These are phyloP conservation scores for Saccharomycopsis oosterbeekiorum DNA, from an alignment of 805 yeast genomes.

Conservation along the genomic window DNA sequence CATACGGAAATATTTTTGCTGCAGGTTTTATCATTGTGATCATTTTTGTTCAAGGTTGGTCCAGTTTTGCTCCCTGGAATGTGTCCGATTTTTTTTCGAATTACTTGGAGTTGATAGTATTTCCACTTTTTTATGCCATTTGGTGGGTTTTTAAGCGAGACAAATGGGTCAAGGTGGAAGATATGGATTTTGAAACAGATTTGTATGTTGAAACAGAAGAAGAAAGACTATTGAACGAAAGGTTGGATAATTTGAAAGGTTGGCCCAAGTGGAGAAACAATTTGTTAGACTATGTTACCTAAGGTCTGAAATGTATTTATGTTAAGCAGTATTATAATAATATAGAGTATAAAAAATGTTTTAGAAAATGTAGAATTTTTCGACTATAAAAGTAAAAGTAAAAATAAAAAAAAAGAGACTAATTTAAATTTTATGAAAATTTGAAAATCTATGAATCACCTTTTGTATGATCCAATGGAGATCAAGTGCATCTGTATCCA, in stretches of 20 bases:
- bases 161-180: conserved; percentile 32
- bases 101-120: conserved; percentile 38
- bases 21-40: conserved; percentile 34
- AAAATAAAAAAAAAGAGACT: too few relatives aligned
- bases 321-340: too few relatives aligned
- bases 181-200: conserved; percentile 46
- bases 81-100: conserved; percentile 33
- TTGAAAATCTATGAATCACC: too few relatives aligned
- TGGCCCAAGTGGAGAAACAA: conserved; percentile 32
- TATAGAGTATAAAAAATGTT: too few relatives aligned
- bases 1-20: conserved; percentile 40
- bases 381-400: too few relatives aligned
- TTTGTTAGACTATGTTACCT: neutral
- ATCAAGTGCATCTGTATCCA: too few relatives aligned
- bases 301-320: too few relatives aligned
- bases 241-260: conserved; percentile 33
- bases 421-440: too few relatives aligned
- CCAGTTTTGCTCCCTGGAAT: conserved; percentile 38
- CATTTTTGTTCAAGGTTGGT: conserved; percentile 46
- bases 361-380: too few relatives aligned
- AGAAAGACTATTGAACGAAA: conserved; percentile 33
- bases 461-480: too few relatives aligned
- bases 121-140: conserved; percentile 34
- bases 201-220: conserved; percentile 41
- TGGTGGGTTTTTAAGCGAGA: conserved; percentile 37